Percentiles rank a stretch among this genome's conserved stretches.
Conservation (phyloP, 768 basidiomycete species). For the Cyathus striatus region DNA sequence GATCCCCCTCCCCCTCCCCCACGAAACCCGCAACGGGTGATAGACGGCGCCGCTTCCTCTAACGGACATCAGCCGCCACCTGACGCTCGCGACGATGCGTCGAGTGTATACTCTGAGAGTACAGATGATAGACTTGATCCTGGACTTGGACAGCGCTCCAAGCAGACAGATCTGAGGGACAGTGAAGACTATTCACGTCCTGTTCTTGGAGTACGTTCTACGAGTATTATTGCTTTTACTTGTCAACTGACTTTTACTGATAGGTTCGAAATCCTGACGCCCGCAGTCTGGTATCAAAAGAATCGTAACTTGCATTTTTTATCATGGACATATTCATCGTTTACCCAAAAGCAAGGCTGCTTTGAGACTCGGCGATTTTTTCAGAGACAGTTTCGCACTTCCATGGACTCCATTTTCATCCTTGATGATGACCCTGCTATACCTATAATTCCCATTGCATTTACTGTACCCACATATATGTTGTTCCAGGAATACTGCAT, state of each 20-base stretch:
- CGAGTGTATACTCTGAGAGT: conserved; percentile 30
- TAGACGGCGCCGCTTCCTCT: conserved; percentile 10
- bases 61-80: background rate
- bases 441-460: too few relatives aligned
- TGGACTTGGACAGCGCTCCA: conserved; percentile 28
- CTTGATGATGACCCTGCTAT: too few relatives aligned
- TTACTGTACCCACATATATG: too few relatives aligned
- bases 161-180: conserved; percentile 34
- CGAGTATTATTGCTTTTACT: conserved; percentile 2
- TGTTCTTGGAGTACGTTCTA: conserved; percentile 48
- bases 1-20: conserved; percentile 27
- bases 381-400: background rate
- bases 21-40: conserved; percentile 23
- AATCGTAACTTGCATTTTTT: conserved; percentile 12
- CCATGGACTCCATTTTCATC: too few relatives aligned
- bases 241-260: background rate
- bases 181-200: conserved; percentile 53
- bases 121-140: conserved; percentile 42
- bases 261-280: conserved; percentile 56
- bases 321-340: too few relatives aligned
- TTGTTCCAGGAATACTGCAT: too few relatives aligned
- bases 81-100: conserved; percentile 7
- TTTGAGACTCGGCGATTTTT: background rate
- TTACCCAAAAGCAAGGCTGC: background rate
- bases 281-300: conserved; percentile 20